These are phyloP conservation scores for Epichloe gansuensis DNA, from an alignment of 2,329 filamentous ascomycete genomes.

Conservation along the genomic window DNA sequence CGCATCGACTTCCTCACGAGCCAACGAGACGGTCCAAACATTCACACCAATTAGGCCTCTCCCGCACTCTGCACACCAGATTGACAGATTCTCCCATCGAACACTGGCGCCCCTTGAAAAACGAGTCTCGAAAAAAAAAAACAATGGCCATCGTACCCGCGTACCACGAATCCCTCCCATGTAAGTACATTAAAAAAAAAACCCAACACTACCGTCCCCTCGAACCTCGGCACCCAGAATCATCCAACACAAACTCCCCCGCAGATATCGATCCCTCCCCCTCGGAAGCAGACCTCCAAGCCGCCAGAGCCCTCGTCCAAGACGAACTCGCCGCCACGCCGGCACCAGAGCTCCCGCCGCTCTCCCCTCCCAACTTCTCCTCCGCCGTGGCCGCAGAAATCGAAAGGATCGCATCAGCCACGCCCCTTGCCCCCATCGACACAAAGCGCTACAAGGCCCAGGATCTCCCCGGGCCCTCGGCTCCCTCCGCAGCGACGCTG, in stretches of 20 bases:
- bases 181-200: conserved; percentile 28
- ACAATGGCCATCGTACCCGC: conserved; percentile 19
- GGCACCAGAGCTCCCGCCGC: neutral
- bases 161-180: conserved; percentile 68
- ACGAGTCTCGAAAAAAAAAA: neutral
- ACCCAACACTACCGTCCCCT: neutral
- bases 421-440: conserved; percentile 47
- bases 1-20: no score
- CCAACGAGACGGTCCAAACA: no score
- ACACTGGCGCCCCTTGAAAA: no score
- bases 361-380: neutral
- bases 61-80: no score
- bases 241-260: no score
- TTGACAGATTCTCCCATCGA: neutral
- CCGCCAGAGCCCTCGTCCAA: conserved; percentile 57
- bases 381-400: neutral
- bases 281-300: conserved; percentile 46
- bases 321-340: conserved; percentile 35
- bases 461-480: conserved; percentile 29
- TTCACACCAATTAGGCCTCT: no score
- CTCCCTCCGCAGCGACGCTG: conserved; percentile 23
- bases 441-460: conserved; percentile 71
- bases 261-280: conserved; percentile 71
- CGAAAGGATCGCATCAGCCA: conserved; percentile 39
- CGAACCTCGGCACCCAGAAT: no score